Base-by-base conservation (phyloP, 1,284 basidiomycete species). In the Cronartium ribicola region DNA sequence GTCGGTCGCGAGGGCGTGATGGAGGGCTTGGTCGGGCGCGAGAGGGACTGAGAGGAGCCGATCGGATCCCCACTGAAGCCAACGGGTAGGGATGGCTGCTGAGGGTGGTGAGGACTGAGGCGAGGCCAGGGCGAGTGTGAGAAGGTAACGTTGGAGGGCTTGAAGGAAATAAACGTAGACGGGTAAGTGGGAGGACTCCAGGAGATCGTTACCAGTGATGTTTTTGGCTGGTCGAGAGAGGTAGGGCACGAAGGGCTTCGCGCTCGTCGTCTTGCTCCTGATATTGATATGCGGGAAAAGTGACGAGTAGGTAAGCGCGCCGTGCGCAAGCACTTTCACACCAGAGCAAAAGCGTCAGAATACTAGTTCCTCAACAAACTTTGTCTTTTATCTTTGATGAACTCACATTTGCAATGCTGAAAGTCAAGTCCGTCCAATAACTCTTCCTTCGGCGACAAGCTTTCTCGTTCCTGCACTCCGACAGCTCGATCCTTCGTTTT, bases 21-120 rank as follows among this genome's bases (percentile, higher is more conserved):
- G 46, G 14, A 71, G 61, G 4, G 68, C 41, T 22, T 71, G 43
- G 13, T 71, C 68, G 6, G 59, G 43, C 17, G 10, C 5, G 3
- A 55, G 6, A 4, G 68, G 68, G 22, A 71, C 39, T 3, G 68
- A 71, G 17, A 71, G 61, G 13, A 71, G 61, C 11, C 61, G 61
- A 65, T 71, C 68, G n/a, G 43, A 51, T 11, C 68, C 68, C 68
- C 68, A 71, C 40, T 48, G 60, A 65, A 71, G 36, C 68, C 68
- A 71, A 37, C 61, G 60, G 43, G 68, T 65, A 4, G 68, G 61
- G 20, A 8, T 63, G 20, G 68, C 60, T 10, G 22, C 43, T 22
- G 43, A 39, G 57, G 40, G 62, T 37, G 61, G 6, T 13, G 68
- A 62, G 14, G 68, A 71, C 11, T 62, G 57, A 44, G 67, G 67